Base-by-base conservation (phyloP, 768 basidiomycete genomes). In the Cystofilobasidium macerans region DNA sequence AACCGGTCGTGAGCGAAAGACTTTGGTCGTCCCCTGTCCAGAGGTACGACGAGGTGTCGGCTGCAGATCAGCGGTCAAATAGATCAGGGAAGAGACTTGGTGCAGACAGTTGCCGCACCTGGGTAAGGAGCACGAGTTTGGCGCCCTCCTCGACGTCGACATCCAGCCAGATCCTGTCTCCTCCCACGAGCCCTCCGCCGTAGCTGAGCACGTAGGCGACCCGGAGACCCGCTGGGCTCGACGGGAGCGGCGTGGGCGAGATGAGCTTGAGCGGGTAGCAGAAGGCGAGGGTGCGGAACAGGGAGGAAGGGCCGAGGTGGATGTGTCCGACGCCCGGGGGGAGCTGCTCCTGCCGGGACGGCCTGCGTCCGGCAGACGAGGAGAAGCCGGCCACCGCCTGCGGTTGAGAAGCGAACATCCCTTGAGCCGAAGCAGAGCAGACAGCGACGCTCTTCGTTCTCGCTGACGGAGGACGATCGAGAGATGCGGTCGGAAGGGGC, bases 201-300 rank as follows among this genome's bases (percentile, higher is more conserved):
- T 68, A 68, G 22, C 56, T 58, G 16, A 68, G 67, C 56, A 68
- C 33, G 57, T 68, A 68, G 30, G 63, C 62, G 47, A 53, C 56
- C 9, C 67, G 54, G 1, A 63, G 61, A 14, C 62, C 60, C 11
- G 51, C 35, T 3, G 20, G 51, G 6, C 60, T 42, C 13, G 65
- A 56, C 8, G 60, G 53, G 2, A 53, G 59, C 5, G 65, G 65
- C 18, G 35, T 43, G 1, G 65, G 60, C 30, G 65, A 67, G 28
- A 67, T 47, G 16, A 67, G 59, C 51, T 64, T 62, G 33, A 68
- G 67, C 22, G 67, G 67, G 48, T 68, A 68, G 7, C 56, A 57
- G 48, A 64, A 68, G 3, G 67, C 58, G 22, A 68, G 67, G 45
- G n/a, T n/a, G n/a, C n/a, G n/a, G n/a, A n/a, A n/a, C n/a, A n/a